Base-by-base conservation (phyloP, 208 protist species). In the Trypanosoma avium region DNA sequence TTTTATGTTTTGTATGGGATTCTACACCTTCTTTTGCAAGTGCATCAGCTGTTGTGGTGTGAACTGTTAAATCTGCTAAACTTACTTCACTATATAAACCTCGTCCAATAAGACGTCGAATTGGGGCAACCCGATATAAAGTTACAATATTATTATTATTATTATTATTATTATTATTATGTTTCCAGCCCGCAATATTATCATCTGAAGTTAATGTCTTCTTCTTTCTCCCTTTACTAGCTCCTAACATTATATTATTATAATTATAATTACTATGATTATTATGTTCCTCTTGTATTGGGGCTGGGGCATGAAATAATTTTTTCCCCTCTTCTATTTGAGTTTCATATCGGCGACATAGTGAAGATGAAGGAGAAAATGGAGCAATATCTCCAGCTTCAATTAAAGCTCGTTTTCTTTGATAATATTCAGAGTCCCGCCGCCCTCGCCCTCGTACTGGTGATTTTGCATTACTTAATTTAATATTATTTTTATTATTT, bases 31-130 rank as follows among this genome's bases (percentile, higher is more conserved):
- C 29, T 32, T 52, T 26, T 30, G 40, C 13, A 8, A 67, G n/a
- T n/a, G 47, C 38, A 26, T 74, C 66, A 0, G 53, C 30, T 5
- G 47, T 36, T 15, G 69, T 72, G 13, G 59, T 71, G 27, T 77
- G 70, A 30, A 86, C 65, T 9, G 79, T 81, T 53, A 90, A 63
- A n/a, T 73, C 69, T 8, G 83, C 83, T 26, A 90, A 58, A 38
- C 67, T 74, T 10, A 90, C 74, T 24, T 42, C 22, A 61, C 79
- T 84, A 64, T 75, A 82, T 30, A 66, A 60, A n/a, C 83, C 83
- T 35, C 67, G 77, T 10, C 71, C 80, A 27, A 90, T 65, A n/a
- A 62, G n/a, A 36, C 26, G 56, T 30, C 22, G 13, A 1, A 70
- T 9, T 8, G 56, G 55, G 4, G 38, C 27, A 12, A 70, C 35